These are phyloP conservation scores for Fragosphaeria purpurea DNA, from an alignment of 2,329 filamentous ascomycete genomes.

Conservation along the genomic window DNA sequence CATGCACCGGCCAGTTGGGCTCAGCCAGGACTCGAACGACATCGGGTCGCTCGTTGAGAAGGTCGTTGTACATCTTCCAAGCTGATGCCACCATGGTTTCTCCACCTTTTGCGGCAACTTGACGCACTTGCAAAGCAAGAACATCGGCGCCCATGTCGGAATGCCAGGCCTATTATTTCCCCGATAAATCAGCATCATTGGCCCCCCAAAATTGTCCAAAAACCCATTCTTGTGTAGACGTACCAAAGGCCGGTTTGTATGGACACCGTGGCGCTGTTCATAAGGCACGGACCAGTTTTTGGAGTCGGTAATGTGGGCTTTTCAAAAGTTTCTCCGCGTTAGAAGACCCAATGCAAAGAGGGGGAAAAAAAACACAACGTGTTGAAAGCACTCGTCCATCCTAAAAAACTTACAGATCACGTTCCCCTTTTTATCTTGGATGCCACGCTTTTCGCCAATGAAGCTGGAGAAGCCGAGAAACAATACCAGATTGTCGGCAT, in stretches of 20 bases:
- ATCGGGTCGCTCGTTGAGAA: constrained; percentile 27
- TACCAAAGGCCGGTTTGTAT: constrained; percentile 36
- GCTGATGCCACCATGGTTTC: constrained; percentile 34
- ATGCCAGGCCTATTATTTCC: constrained; percentile 32
- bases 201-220: too few species aligned
- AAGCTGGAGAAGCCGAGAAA: constrained; percentile 48
- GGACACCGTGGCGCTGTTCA: constrained; percentile 38
- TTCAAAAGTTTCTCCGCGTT: too few species aligned
- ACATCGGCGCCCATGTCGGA: constrained; percentile 43
- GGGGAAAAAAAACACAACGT: background rate
- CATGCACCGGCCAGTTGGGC: constrained; percentile 37
- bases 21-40: constrained; percentile 27
- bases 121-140: constrained; percentile 36
- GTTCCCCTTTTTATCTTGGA: constrained; percentile 38
- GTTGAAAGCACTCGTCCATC: too few species aligned
- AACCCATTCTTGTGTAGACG: constrained; percentile 7
- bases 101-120: constrained; percentile 33
- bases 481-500: constrained; percentile 43
- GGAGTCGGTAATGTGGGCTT: constrained; percentile 39
- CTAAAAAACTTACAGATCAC: constrained; percentile 31
- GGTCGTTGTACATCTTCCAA: constrained; percentile 32
- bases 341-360: background rate
- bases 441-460: constrained; percentile 42
- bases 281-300: constrained; percentile 34
- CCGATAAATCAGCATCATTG: background rate